phyloP scores from a whole-genome alignment of 371 early-diverging fungal species.

The Mortierella sp. region DNA sequence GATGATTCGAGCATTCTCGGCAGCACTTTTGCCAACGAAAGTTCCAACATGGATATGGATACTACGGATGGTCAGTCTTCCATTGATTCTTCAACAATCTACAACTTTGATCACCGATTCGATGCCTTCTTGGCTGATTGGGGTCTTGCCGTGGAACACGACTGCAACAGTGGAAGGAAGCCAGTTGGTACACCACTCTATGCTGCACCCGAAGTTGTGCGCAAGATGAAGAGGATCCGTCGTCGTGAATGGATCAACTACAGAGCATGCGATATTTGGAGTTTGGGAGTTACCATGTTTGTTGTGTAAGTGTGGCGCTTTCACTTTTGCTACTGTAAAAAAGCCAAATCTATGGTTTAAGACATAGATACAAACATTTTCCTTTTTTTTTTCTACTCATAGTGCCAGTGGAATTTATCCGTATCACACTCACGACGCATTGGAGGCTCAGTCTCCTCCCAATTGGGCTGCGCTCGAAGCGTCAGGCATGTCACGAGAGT shows the following conservation, averaged over 20 bases:
- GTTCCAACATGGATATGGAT: conserved; percentile 26
- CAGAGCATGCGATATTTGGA: conserved; percentile 57
- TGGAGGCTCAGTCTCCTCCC: conserved; percentile 54
- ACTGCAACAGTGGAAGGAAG: conserved; percentile 45
- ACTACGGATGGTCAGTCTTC: conserved; percentile 31
- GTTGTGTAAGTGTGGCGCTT: conserved; percentile 35
- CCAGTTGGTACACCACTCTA: conserved; percentile 54
- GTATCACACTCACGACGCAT: conserved; percentile 51
- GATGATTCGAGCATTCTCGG: conserved; percentile 29
- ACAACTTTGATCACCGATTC: conserved; percentile 43
- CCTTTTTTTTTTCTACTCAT: neutral
- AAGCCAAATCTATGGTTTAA: too few species aligned
- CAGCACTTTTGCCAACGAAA: conserved; percentile 33
- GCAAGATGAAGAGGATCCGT: conserved; percentile 56
- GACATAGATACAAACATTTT: neutral
- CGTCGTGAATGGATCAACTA: conserved; percentile 56
- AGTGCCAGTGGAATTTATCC: conserved; percentile 56
- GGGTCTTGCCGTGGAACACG: conserved; percentile 53
- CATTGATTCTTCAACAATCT: conserved; percentile 41
- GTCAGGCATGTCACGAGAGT: conserved; percentile 54
- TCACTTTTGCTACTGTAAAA: neutral
- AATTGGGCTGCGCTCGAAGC: conserved; percentile 52
- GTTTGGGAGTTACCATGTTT: conserved; percentile 56
- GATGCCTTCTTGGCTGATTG: conserved; percentile 49
- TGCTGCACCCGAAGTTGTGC: conserved; percentile 52